Conservation (phyloP, 2,329 filamentous ascomycete species). For the Neospermospora avenae region DNA sequence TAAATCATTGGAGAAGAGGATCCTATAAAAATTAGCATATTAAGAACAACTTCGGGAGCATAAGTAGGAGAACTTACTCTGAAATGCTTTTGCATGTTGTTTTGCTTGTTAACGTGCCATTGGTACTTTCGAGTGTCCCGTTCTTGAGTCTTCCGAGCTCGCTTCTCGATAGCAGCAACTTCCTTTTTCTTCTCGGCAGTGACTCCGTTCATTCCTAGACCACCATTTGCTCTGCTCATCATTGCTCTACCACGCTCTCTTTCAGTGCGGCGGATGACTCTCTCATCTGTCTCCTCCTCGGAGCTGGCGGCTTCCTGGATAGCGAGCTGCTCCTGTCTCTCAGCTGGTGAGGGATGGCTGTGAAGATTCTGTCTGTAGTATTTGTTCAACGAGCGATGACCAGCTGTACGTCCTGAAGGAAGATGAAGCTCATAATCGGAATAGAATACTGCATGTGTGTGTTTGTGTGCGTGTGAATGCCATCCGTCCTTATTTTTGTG, state of each 20-base stretch:
- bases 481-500: slow-evolving; percentile 75
- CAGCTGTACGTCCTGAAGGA: slow-evolving; percentile 82
- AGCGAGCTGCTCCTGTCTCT: slow-evolving; percentile 66
- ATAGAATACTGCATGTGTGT: slow-evolving; percentile 72
- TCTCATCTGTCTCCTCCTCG: slow-evolving; percentile 40
- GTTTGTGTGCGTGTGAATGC: slow-evolving; percentile 79
- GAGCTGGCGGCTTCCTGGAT: slow-evolving; percentile 52
- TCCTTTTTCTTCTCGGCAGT: slow-evolving; percentile 71
- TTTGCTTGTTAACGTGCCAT: slow-evolving; percentile 67
- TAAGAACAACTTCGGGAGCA: not conserved
- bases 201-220: slow-evolving; percentile 72
- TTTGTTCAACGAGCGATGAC: slow-evolving; percentile 79
- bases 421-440: slow-evolving; percentile 94
- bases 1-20: slow-evolving; percentile 35
- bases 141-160: slow-evolving; percentile 63
- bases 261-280: slow-evolving; percentile 38
- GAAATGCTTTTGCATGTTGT: slow-evolving; percentile 67
- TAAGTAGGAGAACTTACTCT: slow-evolving; percentile 45
- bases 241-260: slow-evolving; percentile 51
- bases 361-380: slow-evolving; percentile 94
- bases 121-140: slow-evolving; percentile 60
- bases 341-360: slow-evolving; percentile 74
- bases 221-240: slow-evolving; percentile 68
- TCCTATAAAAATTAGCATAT: slow-evolving; percentile 31
- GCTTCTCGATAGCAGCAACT: slow-evolving; percentile 63